Conservation (phyloP, 345 rosid species). For the rapeseed (Brassica napus) region DNA sequence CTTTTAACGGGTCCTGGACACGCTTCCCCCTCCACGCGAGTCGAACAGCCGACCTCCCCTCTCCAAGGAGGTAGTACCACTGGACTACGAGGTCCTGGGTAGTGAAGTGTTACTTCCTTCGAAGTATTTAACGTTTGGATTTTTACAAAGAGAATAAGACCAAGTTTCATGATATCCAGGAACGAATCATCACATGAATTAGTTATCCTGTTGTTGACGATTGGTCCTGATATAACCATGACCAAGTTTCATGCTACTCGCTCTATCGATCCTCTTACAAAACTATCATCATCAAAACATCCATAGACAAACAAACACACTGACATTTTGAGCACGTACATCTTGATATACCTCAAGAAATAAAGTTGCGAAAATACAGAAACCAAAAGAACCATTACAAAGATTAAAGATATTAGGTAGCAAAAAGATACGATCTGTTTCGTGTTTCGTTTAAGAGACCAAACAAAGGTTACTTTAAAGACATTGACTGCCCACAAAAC, state of each 20-base stretch:
- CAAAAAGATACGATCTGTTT: conserved; percentile 1
- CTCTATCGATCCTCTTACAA: background rate
- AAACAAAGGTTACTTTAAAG: conserved; percentile 19
- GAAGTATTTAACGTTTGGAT: background rate
- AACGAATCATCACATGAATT: background rate
- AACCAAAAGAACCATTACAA: background rate
- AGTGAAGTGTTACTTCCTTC: too few species aligned
- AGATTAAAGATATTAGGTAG: background rate
- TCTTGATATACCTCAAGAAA: background rate
- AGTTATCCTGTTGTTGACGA: background rate
- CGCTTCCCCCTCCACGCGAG: too few species aligned
- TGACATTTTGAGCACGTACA: background rate
- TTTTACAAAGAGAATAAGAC: background rate
- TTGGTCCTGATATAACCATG: background rate
- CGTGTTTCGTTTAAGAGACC: background rate
- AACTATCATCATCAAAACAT: background rate
- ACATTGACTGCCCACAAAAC: background rate
- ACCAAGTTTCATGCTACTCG: background rate
- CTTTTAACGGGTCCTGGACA: too few species aligned
- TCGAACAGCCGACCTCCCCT: too few species aligned
- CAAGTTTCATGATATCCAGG: background rate
- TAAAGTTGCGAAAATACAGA: background rate
- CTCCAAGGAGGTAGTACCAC: too few species aligned
- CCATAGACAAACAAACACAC: background rate
- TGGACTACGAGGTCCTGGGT: too few species aligned